These are phyloP conservation scores for Phytophthora syringae DNA, from an alignment of 352 stramenopile species.

Conservation along the genomic window DNA sequence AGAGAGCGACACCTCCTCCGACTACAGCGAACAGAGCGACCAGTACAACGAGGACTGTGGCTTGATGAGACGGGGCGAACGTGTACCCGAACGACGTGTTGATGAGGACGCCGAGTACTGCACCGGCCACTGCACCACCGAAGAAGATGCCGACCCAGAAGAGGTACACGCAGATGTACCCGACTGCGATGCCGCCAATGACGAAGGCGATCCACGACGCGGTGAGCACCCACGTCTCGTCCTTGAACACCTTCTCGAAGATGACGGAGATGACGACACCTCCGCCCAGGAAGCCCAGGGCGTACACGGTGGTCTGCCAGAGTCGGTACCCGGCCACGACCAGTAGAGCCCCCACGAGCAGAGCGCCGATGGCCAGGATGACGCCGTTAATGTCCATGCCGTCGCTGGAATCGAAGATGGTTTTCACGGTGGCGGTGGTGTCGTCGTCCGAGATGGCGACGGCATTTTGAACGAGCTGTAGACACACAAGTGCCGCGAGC, in stretches of 20 bases:
- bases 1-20: conserved; percentile 48
- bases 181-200: conserved; percentile 57
- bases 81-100: conserved; percentile 61
- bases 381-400: conserved; percentile 45
- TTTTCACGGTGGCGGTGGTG: conserved; percentile 36
- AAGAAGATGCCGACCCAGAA: conserved; percentile 64
- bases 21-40: conserved; percentile 53
- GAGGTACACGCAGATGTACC: conserved; percentile 55
- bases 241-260: conserved; percentile 60
- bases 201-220: conserved; percentile 80
- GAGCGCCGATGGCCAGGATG: conserved; percentile 44
- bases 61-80: conserved; percentile 61
- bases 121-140: conserved; percentile 58
- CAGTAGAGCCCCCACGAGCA: conserved; percentile 57
- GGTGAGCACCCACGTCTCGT: conserved; percentile 57
- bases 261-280: conserved; percentile 55
- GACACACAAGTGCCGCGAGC: conserved; percentile 10
- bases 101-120: conserved; percentile 62
- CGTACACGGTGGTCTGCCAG: conserved; percentile 66
- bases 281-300: conserved; percentile 64
- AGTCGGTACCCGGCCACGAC: conserved; percentile 59
- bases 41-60: conserved; percentile 59
- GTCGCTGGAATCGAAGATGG: conserved; percentile 43
- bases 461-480: conserved; percentile 9
- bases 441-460: conserved; percentile 17